Conservation (phyloP, 2,329 filamentous ascomycete species). For the Meredithiella fracta region DNA sequence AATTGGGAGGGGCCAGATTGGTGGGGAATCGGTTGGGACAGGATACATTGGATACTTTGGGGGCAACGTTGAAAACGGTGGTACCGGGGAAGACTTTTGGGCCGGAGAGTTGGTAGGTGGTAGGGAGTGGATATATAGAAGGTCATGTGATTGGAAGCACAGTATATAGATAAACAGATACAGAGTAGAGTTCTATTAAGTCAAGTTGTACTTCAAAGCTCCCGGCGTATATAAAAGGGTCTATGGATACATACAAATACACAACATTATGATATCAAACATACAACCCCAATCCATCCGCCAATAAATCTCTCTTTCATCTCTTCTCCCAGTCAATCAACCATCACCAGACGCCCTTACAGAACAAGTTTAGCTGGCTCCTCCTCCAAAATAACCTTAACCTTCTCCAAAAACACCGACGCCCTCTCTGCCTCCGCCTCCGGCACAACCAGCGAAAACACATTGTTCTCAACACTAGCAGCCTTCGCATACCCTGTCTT, state of each 20-base stretch:
- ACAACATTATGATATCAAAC: constrained; percentile 8
- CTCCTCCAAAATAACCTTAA: constrained; percentile 68
- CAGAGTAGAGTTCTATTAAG: neutral
- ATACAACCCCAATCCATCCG: constrained; percentile 8
- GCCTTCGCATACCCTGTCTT: constrained; percentile 18
- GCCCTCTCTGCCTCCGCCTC: constrained; percentile 70
- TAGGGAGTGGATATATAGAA: neutral
- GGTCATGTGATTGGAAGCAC: neutral
- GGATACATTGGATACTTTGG: constrained; percentile 44
- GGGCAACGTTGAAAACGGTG: constrained; percentile 39
- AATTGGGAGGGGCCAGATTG: constrained; percentile 45
- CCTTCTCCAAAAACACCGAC: constrained; percentile 63
- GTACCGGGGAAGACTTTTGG: constrained; percentile 43
- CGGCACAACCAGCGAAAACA: constrained; percentile 68
- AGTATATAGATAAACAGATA: neutral
- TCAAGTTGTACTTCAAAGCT: constrained; percentile 9
- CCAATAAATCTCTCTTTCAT: neutral
- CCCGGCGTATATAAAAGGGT: constrained; percentile 15
- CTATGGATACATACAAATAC: constrained; percentile 14
- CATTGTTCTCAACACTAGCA: constrained; percentile 43
- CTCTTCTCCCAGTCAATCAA: constrained; percentile 6
- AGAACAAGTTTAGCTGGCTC: constrained; percentile 62
- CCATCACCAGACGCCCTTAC: constrained; percentile 22
- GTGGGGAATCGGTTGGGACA: constrained; percentile 48
- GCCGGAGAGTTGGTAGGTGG: constrained; percentile 33